These are phyloP conservation scores for Globisporangium radiosum DNA, from an alignment of 352 stramenopile genomes.

Conservation along the genomic window DNA sequence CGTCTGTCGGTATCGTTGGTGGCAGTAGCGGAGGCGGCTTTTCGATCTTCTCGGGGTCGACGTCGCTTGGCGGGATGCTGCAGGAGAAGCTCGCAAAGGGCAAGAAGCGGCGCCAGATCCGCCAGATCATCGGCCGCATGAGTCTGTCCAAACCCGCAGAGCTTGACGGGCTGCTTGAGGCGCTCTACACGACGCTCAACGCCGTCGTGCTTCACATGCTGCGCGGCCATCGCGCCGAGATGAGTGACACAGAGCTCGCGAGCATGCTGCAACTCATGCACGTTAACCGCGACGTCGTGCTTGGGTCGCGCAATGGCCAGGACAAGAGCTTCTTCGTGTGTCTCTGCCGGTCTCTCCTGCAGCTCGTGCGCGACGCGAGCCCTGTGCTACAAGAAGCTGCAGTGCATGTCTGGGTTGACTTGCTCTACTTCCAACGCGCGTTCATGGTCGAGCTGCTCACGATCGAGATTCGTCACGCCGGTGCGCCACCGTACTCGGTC, in stretches of 20 bases:
- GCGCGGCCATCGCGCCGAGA: constrained; percentile 39
- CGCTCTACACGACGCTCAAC: constrained; percentile 50
- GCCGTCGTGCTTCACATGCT: constrained; percentile 59
- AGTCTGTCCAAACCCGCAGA: constrained; percentile 42
- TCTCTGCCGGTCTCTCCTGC: constrained; percentile 53
- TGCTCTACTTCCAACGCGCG: constrained; percentile 50
- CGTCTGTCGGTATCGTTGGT: constrained; percentile 23
- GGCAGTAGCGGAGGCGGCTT: constrained; percentile 7
- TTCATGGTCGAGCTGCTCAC: constrained; percentile 53
- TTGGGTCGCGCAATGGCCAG: constrained; percentile 42
- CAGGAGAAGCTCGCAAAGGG: constrained; percentile 50
- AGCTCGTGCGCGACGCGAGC: constrained; percentile 36
- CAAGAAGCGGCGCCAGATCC: constrained; percentile 42
- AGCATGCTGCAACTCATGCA: constrained; percentile 53
- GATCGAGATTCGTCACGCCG: constrained; percentile 50
- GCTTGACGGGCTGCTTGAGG: constrained; percentile 35
- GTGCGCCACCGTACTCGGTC: constrained; percentile 47
- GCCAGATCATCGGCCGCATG: constrained; percentile 45
- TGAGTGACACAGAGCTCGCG: constrained; percentile 43
- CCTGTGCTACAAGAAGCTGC: constrained; percentile 38
- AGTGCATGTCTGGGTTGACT: constrained; percentile 55
- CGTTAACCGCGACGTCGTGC: constrained; percentile 45
- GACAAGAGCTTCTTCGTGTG: constrained; percentile 62
- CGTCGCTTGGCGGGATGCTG: constrained; percentile 42
- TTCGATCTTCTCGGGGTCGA: constrained; percentile 14